A percentile compares a stretch with the other conserved stretches of the same genome.
phyloP scores from a whole-genome alignment of 2,329 filamentous ascomycete genomes.

The Fusarium oxysporum region DNA sequence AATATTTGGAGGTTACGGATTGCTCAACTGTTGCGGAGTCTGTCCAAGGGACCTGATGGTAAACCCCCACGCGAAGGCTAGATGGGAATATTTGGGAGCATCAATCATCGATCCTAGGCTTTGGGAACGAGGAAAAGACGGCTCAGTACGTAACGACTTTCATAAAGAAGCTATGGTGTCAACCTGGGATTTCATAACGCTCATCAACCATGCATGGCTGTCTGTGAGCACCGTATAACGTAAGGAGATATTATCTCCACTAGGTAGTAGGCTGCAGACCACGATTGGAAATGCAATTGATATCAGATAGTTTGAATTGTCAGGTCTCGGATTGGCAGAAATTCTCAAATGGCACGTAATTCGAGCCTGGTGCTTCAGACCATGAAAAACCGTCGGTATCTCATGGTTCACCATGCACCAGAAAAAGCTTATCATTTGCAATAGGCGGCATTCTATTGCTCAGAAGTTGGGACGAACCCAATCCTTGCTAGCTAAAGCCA shows the following conservation, averaged over 20 bases:
- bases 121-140: not conserved
- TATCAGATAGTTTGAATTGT: slow-evolving; percentile 4
- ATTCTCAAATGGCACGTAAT: not conserved
- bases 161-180: not conserved
- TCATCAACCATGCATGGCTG: not conserved
- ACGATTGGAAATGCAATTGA: not conserved
- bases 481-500: not conserved
- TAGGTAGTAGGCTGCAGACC: not conserved
- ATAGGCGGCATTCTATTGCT: slow-evolving; percentile 30
- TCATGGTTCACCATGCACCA: not conserved
- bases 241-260: not conserved
- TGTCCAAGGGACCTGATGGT: not conserved
- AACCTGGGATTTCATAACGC: not conserved
- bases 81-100: not conserved
- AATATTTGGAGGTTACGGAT: not conserved
- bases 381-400: slow-evolving; percentile 12
- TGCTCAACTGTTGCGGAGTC: not conserved
- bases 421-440: slow-evolving; percentile 27
- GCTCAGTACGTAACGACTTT: not conserved
- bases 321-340: slow-evolving; percentile 4
- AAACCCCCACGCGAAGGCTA: not conserved
- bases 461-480: slow-evolving; percentile 9
- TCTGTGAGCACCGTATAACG: not conserved
- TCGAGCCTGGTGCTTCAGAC: not conserved
- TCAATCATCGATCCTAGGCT: not conserved